Conservation (phyloP, 148 eudicot genomes). For the Vaccinium vitisidaea region DNA sequence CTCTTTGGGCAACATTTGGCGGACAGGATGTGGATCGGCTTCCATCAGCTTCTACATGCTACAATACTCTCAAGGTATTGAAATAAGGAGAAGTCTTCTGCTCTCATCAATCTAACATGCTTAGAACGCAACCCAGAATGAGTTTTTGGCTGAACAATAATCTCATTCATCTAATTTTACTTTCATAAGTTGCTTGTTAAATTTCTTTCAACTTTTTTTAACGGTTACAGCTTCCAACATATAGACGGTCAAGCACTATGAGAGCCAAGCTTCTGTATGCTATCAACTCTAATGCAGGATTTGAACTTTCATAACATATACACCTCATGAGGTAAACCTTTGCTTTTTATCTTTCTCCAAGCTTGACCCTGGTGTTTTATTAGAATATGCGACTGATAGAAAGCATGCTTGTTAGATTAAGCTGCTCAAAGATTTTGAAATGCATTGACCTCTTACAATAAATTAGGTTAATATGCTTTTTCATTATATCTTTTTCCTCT, state of each 20-base stretch:
- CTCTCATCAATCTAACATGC: conserved; percentile 2
- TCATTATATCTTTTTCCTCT: not conserved
- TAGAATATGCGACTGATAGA: not conserved
- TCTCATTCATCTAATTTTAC: conserved; percentile 14
- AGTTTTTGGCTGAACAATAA: not conserved
- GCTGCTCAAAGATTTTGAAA: conserved; percentile 10
- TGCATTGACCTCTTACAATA: not conserved
- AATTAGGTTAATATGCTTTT: conserved; percentile 3
- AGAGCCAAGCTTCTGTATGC: conserved; percentile 91
- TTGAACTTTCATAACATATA: conserved; percentile 71
- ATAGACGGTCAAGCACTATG: conserved; percentile 82
- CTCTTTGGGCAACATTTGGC: conserved; percentile 90
- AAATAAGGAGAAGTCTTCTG: not conserved
- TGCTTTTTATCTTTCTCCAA: not conserved
- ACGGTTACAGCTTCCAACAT: conserved; percentile 81
- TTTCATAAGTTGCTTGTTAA: conserved; percentile 1
- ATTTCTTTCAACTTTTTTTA: not conserved
- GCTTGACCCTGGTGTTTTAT: not conserved
- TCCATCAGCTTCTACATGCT: conserved; percentile 99
- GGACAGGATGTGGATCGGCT: conserved; percentile 98
- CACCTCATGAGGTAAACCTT: conserved; percentile 24
- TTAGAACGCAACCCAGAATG: not conserved
- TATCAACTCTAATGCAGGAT: conserved; percentile 95
- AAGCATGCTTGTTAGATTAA: not conserved
- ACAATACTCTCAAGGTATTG: conserved; percentile 92